Evolutionary conservation across 768 basidiomycete species (phyloP).

Genomic region (Kwoniella botswanensis): DNA sequence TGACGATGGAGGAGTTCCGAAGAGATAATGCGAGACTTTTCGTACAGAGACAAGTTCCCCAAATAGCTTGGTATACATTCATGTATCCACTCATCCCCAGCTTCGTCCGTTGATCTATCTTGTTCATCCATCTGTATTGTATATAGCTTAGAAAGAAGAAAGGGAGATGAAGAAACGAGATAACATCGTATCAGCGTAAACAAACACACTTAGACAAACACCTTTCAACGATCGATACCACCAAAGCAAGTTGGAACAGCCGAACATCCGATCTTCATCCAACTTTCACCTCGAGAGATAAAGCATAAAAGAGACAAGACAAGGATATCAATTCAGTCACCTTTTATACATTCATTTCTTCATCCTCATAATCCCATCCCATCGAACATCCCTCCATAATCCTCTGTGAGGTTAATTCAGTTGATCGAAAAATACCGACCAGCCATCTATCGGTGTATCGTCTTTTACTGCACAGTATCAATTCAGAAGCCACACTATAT

Average conservation of each 20-base stretch:
- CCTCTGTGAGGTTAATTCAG: conserved; percentile 7
- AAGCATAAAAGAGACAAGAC: neutral
- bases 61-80: neutral
- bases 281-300: neutral
- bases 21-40: neutral
- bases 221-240: conserved; percentile 12
- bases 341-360: neutral
- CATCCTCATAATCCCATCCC: neutral
- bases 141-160: neutral
- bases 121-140: neutral
- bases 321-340: neutral
- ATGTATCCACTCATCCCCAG: neutral
- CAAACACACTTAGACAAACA: neutral
- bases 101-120: neutral
- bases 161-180: neutral
- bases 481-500: conserved; percentile 7
- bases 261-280: neutral
- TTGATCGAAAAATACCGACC: neutral
- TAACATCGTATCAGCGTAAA: neutral
- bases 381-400: neutral
- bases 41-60: neutral
- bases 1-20: neutral
- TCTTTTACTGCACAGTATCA: neutral
- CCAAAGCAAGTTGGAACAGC: neutral
- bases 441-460: conserved; percentile 2